phyloP scores from a whole-genome alignment of 495 filamentous ascomycete genomes.

The Elaphomyces granulatus region DNA sequence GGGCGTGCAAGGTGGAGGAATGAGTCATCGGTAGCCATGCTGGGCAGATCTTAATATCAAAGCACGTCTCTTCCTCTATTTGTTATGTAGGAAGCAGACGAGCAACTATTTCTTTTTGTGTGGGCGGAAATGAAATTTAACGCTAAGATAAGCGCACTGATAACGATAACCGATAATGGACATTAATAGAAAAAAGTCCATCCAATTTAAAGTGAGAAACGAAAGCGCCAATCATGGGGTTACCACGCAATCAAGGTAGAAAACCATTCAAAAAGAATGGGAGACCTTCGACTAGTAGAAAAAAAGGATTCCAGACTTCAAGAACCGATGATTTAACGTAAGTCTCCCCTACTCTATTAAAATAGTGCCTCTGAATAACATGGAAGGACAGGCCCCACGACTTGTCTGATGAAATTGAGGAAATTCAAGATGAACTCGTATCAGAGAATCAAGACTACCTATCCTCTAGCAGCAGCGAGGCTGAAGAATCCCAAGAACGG shows the following conservation, averaged over 20 bases:
- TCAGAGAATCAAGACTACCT: conserved; percentile 10
- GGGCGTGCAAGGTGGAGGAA: conserved; percentile 93
- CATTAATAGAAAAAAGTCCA: conserved; percentile 2
- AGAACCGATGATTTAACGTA: conserved; percentile 30
- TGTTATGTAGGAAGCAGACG: conserved; percentile 6
- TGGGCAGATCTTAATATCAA: conserved; percentile 28
- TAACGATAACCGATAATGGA: background rate
- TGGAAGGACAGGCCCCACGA: conserved; percentile 11
- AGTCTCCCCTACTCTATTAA: too few species aligned
- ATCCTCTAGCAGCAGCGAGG: conserved; percentile 34
- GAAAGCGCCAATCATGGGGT: background rate
- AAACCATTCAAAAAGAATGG: conserved; percentile 18
- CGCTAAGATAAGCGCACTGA: conserved; percentile 43
- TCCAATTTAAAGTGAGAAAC: too few species aligned
- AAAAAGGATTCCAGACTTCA: conserved; percentile 22
- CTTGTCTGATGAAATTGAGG: conserved; percentile 13
- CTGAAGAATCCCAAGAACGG: conserved; percentile 24
- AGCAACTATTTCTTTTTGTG: conserved; percentile 6
- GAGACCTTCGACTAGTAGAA: conserved; percentile 11
- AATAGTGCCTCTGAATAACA: too few species aligned
- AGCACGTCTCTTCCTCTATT: too few species aligned
- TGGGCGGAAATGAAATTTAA: conserved; percentile 26
- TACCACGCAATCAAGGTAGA: conserved; percentile 13
- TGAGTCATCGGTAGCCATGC: conserved; percentile 70
- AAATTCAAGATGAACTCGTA: conserved; percentile 14